Evolutionary conservation across 2,329 filamentous ascomycete species (phyloP).

Genomic region (Aschersonia sp.): DNA sequence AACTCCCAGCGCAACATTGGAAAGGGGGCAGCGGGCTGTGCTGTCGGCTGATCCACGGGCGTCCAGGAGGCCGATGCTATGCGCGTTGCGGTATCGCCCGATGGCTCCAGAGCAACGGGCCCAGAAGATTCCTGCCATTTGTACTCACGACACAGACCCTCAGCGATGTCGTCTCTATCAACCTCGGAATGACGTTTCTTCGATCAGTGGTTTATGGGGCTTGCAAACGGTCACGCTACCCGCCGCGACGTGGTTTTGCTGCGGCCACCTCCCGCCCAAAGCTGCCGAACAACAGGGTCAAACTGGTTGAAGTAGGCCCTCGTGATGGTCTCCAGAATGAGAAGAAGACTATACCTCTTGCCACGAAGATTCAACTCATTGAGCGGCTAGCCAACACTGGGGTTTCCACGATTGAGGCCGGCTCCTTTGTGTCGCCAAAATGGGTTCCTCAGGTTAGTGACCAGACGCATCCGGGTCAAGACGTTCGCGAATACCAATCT

Average conservation of each 20-base stretch:
- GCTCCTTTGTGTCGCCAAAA: slow-evolving; percentile 71
- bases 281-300: slow-evolving; percentile 29
- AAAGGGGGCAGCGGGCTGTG: too few relatives aligned
- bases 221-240: slow-evolving; percentile 19
- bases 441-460: slow-evolving; percentile 64
- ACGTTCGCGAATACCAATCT: background rate
- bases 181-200: slow-evolving; percentile 17
- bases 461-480: background rate
- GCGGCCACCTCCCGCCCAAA: slow-evolving; percentile 18
- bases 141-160: background rate
- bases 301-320: slow-evolving; percentile 72
- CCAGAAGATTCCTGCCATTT: background rate
- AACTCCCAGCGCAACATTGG: too few relatives aligned
- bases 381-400: slow-evolving; percentile 54
- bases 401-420: slow-evolving; percentile 61
- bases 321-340: slow-evolving; percentile 83
- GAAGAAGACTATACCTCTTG: slow-evolving; percentile 53
- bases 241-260: slow-evolving; percentile 21
- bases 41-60: background rate
- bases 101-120: too few relatives aligned
- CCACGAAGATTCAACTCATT: slow-evolving; percentile 66
- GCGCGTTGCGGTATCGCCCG: background rate
- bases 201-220: slow-evolving; percentile 23
- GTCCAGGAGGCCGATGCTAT: background rate
- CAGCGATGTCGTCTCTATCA: background rate